Evolutionary conservation across 192 early-diverging fungal genomes (phyloP), one percentile per base, ranked within the genome.

Genomic region (Dissophora globulifera): DNA sequence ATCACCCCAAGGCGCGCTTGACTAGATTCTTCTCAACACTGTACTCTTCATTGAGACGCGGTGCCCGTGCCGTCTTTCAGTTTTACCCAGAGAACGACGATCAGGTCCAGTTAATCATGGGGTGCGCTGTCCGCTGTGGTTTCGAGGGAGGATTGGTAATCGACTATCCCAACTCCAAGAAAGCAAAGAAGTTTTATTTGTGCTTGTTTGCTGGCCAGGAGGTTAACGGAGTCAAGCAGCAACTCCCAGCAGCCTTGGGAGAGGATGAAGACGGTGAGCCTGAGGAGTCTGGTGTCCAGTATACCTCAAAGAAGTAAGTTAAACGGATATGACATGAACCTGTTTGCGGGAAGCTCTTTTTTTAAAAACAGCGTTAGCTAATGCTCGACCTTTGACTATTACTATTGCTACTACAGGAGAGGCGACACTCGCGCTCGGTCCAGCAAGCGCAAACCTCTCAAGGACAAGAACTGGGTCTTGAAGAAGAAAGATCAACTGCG

Each of bases 31-130:
- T 99, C 62, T 88, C 91, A 11, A 95, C 96, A 10, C 80, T 98
- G 26, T 98, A 95, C 67, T 93, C 93, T n/a, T 84, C 93, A 11
- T 79, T 98, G 66, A 79, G 90, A 42, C 84, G 94, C 13, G 96
- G 96, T 13, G 93, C 95, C 11, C 83, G 95, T n/a, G 95, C 95
- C 11, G 87, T 99, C 25, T 99, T 98, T 83, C 97, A 99, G 83
- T 97, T 99, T 63, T 98, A 99, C 72, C 96, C 97, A 0, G 96
- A 97, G 78, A 96, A 97, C 79, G 92, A 95, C 58, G 83, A 90
- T 50, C 97, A 99, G 79, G 87, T 96, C 38, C 92, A 99, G 66
- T 84, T 98, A 84, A 94, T 99, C 58, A 91, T 95, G 74, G 84
- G 88, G 42, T 82, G 82, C 8, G 94, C 97, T 12, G 94, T 95